A percentile compares a stretch with the other conserved stretches of the same genome.
Evolutionary conservation across 495 filamentous ascomycete species (phyloP).

Genomic region (Penicillium bovifimosum): DNA sequence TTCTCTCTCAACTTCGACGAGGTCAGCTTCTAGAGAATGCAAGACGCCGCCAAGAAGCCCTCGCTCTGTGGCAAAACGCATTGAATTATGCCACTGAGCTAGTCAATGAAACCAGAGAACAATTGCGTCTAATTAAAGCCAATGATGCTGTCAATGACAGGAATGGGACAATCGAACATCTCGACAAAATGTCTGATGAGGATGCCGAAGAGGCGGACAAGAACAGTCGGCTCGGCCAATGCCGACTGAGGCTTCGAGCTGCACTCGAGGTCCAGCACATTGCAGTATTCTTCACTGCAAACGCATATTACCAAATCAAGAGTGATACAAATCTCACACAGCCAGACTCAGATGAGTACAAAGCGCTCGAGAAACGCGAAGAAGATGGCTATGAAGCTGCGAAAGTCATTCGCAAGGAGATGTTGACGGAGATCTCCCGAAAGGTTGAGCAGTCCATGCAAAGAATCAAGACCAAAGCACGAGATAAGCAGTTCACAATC

Average conservation of each 20-base stretch:
- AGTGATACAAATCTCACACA: constrained; percentile 52
- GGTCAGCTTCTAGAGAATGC: constrained; percentile 74
- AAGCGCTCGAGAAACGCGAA: constrained; percentile 61
- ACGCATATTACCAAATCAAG: constrained; percentile 79
- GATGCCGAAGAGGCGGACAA: constrained; percentile 45
- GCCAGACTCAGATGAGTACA: constrained; percentile 62
- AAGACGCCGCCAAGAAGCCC: constrained; percentile 50
- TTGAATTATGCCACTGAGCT: constrained; percentile 48
- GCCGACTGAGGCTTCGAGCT: constrained; percentile 58
- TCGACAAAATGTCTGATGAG: constrained; percentile 31
- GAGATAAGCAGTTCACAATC: constrained; percentile 50
- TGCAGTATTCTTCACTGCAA: constrained; percentile 78
- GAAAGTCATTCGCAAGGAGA: constrained; percentile 69
- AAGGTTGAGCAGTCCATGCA: constrained; percentile 43
- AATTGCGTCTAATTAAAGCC: constrained; percentile 42
- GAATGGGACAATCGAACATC: constrained; percentile 10
- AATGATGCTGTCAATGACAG: constrained; percentile 1
- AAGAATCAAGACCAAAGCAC: constrained; percentile 37
- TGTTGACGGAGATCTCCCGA: constrained; percentile 53
- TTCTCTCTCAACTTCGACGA: constrained; percentile 55
- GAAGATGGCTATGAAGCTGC: constrained; percentile 67
- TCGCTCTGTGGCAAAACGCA: constrained; percentile 60
- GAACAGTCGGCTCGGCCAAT: constrained; percentile 48
- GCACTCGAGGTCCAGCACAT: constrained; percentile 78
- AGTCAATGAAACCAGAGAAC: constrained; percentile 59